Base-by-base conservation (phyloP, 805 yeast genomes). In the Priceomyces melissophilus region DNA sequence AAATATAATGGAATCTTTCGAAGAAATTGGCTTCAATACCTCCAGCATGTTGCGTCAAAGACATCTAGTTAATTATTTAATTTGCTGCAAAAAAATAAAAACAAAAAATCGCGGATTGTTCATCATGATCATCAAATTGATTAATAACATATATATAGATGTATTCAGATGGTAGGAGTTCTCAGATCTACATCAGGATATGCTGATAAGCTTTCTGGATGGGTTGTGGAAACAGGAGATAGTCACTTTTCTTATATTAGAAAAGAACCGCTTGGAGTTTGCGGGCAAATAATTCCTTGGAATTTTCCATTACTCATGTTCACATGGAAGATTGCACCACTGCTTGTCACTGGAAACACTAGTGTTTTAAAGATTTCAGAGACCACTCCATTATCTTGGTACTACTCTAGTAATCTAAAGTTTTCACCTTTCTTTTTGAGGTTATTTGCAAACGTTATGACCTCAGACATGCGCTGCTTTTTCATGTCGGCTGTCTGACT, bases 131-230 rank as follows among this genome's bases (percentile, higher is more conserved):
- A 31, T 31, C 16, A n/a, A n/a, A 13, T 31, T 16, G 14, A 31
- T 5, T 20, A 20, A 5, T 5, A 20, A 20, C 25, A 20, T n/a
- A n/a, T n/a, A n/a, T n/a, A n/a, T n/a, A n/a, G n/a, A n/a, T n/a
- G n/a, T n/a, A n/a, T n/a, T n/a, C n/a, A n/a, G n/a, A n/a, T n/a
- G n/a, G n/a, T n/a, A n/a, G n/a, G n/a, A n/a, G n/a, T n/a, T n/a
- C n/a, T n/a, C n/a, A n/a, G n/a, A n/a, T n/a, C n/a, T n/a, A 20
- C 25, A 5, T 4, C 25, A 5, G 25, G 90, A 16, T 78, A 80
- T 75, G 87, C 95, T 56, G 96, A 87, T 69, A 89, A 89, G 72
- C 67, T 86, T 49, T 76, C 73, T 50, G 96, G 96, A 54, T 74
- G 79, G 48, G 65, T 82, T 43, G 75, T 87, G 42, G 87, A 86